Evolutionary conservation across 495 filamentous ascomycete genomes (phyloP).

Genomic region (Delitschia confertaspora): DNA sequence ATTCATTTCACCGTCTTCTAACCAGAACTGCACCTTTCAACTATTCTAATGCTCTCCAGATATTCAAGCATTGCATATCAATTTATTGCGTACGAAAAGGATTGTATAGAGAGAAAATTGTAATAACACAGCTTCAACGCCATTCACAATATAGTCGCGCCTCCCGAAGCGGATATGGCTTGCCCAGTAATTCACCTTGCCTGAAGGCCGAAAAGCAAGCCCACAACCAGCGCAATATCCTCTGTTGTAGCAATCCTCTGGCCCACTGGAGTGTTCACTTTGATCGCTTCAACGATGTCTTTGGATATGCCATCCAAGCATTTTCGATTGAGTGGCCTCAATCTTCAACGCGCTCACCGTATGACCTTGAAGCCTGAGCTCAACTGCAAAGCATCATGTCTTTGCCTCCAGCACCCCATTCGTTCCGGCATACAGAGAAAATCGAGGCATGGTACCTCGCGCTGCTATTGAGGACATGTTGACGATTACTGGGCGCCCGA

Average conservation of each 20-base stretch:
- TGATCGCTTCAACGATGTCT: constrained; percentile 34
- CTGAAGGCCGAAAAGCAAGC: constrained; percentile 27
- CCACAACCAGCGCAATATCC: constrained; percentile 36
- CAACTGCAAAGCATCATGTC: constrained; percentile 38
- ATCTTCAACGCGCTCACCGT: constrained; percentile 41
- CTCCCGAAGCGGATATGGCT: constrained; percentile 32
- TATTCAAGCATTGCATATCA: no score
- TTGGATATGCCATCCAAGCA: constrained; percentile 34
- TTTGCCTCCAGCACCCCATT: constrained; percentile 44
- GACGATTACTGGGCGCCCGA: constrained; percentile 43
- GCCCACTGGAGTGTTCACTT: constrained; percentile 34
- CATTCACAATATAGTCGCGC: no score
- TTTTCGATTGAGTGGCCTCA: constrained; percentile 37
- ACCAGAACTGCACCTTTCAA: no score
- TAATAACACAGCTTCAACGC: no score
- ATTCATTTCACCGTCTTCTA: no score
- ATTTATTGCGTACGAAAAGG: no score
- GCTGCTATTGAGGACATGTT: constrained; percentile 45
- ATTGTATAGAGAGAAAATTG: no score
- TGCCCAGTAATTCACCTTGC: constrained; percentile 34
- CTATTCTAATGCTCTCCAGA: no score
- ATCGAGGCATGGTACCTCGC: constrained; percentile 34
- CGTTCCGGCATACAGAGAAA: constrained; percentile 37
- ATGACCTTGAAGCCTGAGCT: constrained; percentile 38
- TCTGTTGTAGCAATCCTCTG: constrained; percentile 28